Percentiles rank a stretch among this genome's conserved stretches.
Conservation (phyloP, 164 flowering plant species). For the Aristolochia californica region DNA sequence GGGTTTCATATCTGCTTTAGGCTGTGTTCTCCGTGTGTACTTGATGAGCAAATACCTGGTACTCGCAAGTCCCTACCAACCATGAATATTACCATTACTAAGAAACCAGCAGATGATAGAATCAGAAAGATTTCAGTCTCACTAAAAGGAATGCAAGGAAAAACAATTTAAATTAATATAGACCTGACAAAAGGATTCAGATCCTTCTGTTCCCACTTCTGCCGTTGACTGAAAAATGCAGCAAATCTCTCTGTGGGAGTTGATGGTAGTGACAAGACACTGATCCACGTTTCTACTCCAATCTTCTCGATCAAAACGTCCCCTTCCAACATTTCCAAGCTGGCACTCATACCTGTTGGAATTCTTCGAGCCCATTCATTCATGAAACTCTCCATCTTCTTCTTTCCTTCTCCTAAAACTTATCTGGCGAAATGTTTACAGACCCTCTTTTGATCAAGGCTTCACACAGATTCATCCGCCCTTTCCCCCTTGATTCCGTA, state of each 20-base stretch:
- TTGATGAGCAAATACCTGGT: conserved; percentile 91
- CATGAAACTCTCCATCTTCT: conserved; percentile 63
- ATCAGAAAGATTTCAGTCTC: background rate
- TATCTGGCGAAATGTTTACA: conserved; percentile 66
- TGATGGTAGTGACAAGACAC: conserved; percentile 60
- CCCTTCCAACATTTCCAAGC: conserved; percentile 80
- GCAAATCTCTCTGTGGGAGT: conserved; percentile 73
- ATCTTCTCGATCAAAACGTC: conserved; percentile 72
- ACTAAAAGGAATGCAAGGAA: background rate
- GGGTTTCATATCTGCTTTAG: conserved; percentile 59
- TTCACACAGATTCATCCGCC: conserved; percentile 36
- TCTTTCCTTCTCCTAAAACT: conserved; percentile 50
- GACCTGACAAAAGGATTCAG: conserved; percentile 81
- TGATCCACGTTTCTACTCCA: conserved; percentile 70
- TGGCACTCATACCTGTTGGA: conserved; percentile 56
- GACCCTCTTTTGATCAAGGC: conserved; percentile 51
- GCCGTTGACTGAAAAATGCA: conserved; percentile 50
- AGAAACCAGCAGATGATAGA: background rate
- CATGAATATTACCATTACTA: no score
- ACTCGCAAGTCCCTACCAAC: conserved; percentile 62
- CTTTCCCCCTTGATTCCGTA: conserved; percentile 39
- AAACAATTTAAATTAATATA: conserved; percentile 1
- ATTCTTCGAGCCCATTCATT: conserved; percentile 53
- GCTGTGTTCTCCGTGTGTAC: conserved; percentile 84
- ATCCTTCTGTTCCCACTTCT: conserved; percentile 88